Evolutionary conservation across 1,284 basidiomycete species (phyloP).

Genomic region (Phlebopus sp.): DNA sequence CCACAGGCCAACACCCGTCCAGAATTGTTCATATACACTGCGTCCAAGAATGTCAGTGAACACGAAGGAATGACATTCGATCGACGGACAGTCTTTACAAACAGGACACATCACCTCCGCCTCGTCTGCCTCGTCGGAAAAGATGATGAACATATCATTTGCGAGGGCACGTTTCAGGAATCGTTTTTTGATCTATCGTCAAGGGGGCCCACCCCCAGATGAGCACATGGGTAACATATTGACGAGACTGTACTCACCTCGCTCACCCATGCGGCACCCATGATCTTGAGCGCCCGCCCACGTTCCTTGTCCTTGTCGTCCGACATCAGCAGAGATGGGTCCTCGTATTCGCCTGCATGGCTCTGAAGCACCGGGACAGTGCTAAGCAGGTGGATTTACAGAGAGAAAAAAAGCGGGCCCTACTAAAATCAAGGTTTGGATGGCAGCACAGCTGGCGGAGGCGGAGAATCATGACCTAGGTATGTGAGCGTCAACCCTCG

Average conservation of each 20-base stretch:
- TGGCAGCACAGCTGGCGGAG: constrained; percentile 66
- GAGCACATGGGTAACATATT: not conserved
- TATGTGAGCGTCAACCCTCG: constrained; percentile 4
- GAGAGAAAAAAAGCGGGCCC: constrained; percentile 15
- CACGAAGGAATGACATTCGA: not conserved
- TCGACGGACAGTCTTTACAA: constrained; percentile 50
- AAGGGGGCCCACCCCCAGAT: not conserved
- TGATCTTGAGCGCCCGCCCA: constrained; percentile 51
- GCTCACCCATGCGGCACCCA: constrained; percentile 53
- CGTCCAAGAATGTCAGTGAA: not conserved
- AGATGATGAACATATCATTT: constrained; percentile 39
- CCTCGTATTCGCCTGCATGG: constrained; percentile 44
- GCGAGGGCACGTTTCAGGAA: constrained; percentile 48
- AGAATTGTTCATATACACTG: constrained; percentile 47
- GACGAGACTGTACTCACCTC: constrained; percentile 35
- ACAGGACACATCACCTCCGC: constrained; percentile 47
- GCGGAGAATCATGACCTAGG: constrained; percentile 62
- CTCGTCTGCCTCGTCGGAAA: constrained; percentile 41
- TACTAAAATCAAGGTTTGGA: constrained; percentile 60
- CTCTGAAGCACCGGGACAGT: constrained; percentile 22
- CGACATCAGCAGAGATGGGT: constrained; percentile 48
- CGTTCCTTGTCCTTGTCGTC: constrained; percentile 52
- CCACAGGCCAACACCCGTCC: constrained; percentile 55
- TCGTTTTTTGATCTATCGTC: constrained; percentile 37
- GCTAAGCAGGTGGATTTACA: not conserved